Percentiles rank a stretch among this genome's conserved stretches.
Evolutionary conservation across 2,329 filamentous ascomycete genomes (phyloP).

Genomic region (Setomelanomma holmii): DNA sequence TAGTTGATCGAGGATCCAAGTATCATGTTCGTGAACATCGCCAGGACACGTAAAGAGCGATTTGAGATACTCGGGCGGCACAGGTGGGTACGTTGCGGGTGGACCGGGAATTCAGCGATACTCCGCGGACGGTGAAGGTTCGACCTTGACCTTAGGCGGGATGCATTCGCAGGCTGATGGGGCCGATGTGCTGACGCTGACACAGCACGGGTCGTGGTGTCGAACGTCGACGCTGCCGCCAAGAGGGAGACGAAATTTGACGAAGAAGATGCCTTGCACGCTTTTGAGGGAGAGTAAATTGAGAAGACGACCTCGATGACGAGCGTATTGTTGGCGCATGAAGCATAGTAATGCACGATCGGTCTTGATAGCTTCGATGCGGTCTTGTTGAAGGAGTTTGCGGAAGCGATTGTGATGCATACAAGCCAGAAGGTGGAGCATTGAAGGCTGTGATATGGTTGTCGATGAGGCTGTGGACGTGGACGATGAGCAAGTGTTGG

Average conservation of each 20-base stretch:
- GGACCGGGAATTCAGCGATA: constrained; percentile 32
- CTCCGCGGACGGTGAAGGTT: constrained; percentile 28
- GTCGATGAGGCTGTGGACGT: background rate
- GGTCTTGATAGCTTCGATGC: constrained; percentile 16
- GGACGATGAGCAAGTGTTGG: constrained; percentile 7
- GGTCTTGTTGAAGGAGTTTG: constrained; percentile 26
- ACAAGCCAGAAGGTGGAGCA: constrained; percentile 28
- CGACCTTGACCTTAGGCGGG: constrained; percentile 26
- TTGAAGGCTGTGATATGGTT: constrained; percentile 3
- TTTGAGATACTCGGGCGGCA: constrained; percentile 26
- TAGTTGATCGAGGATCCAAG: constrained; percentile 28
- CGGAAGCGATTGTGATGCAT: constrained; percentile 16
- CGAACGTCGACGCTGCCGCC: constrained; percentile 30
- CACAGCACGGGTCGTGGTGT: constrained; percentile 23
- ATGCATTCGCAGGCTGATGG: constrained; percentile 26
- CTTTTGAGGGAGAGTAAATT: constrained; percentile 17
- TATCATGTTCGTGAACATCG: constrained; percentile 23
- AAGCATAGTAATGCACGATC: constrained; percentile 29
- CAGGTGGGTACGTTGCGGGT: constrained; percentile 24
- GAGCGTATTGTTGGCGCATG: constrained; percentile 16
- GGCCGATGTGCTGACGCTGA: background rate
- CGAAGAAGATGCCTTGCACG: constrained; percentile 28
- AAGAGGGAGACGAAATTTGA: constrained; percentile 25
- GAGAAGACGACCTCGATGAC: constrained; percentile 13
- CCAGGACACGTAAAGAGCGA: constrained; percentile 24